Percentiles rank a stretch among this genome's conserved stretches.
phyloP scores from a whole-genome alignment of 345 rosid species.

The Gossypium stocksii region DNA sequence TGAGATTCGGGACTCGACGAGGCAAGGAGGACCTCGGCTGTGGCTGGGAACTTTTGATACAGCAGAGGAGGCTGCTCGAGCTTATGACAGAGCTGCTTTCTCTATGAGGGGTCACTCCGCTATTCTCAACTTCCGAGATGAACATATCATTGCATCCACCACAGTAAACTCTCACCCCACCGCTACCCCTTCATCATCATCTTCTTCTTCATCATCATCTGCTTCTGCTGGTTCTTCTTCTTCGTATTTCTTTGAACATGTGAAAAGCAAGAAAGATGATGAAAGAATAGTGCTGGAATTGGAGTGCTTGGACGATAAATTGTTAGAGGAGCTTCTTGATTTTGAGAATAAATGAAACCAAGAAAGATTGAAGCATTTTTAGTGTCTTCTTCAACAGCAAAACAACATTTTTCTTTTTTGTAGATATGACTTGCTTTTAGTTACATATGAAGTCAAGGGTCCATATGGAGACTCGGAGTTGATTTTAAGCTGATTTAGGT shows the following conservation, averaged over 20 bases:
- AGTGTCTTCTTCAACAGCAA: not conserved
- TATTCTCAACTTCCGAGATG: constrained; percentile 65
- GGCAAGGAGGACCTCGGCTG: constrained; percentile 63
- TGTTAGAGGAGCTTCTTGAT: constrained; percentile 55
- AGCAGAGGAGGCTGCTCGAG: constrained; percentile 74
- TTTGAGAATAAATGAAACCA: constrained; percentile 23
- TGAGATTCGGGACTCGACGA: constrained; percentile 74
- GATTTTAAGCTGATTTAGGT: not conserved
- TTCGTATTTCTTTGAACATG: not conserved
- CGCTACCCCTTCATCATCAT: not conserved
- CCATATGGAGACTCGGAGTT: not conserved
- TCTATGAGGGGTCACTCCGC: constrained; percentile 68
- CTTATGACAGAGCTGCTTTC: constrained; percentile 76
- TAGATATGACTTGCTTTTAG: not conserved
- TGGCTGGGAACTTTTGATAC: constrained; percentile 92
- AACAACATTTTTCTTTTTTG: not conserved
- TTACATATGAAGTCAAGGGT: not conserved
- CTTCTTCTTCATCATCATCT: constrained; percentile 23
- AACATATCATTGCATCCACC: constrained; percentile 30
- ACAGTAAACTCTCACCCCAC: not conserved
- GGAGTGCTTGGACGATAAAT: constrained; percentile 50
- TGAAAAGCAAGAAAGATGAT: constrained; percentile 7
- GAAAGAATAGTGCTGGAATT: constrained; percentile 40
- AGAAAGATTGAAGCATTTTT: constrained; percentile 17
- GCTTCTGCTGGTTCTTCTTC: constrained; percentile 17